A percentile compares a stretch with the other conserved stretches of the same genome.
phyloP scores from a whole-genome alignment of 441 rosid genomes.

The Flueggea neowawraea region DNA sequence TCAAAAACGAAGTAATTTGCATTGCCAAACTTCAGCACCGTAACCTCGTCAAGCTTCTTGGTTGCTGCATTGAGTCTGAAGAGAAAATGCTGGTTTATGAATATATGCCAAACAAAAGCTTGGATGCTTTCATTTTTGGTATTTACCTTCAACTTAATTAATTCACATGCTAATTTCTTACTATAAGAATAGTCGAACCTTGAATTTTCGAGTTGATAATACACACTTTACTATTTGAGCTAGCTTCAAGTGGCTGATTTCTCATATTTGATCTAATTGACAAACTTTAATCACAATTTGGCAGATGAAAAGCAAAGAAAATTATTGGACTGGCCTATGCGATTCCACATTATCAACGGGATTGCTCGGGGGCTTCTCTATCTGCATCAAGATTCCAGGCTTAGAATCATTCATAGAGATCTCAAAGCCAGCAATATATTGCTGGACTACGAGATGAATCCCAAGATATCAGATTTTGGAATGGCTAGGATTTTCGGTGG shows the following conservation, averaged over 20 bases:
- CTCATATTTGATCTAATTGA: not conserved
- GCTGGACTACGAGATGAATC: conserved; percentile 55
- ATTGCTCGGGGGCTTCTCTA: conserved; percentile 70
- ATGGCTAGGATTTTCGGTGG: conserved; percentile 77
- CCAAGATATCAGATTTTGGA: conserved; percentile 79
- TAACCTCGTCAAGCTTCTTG: conserved; percentile 50
- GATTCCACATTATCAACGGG: conserved; percentile 52
- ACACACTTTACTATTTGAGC: too few species aligned
- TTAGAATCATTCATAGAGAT: conserved; percentile 69
- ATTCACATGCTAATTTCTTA: not conserved
- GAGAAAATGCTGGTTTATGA: conserved; percentile 54
- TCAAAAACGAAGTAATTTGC: conserved; percentile 47
- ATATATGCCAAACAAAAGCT: conserved; percentile 45
- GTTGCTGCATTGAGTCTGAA: conserved; percentile 43
- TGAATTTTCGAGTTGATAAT: too few species aligned
- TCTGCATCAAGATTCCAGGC: conserved; percentile 75
- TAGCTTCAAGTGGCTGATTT: too few species aligned
- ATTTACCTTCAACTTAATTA: not conserved
- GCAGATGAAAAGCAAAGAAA: conserved; percentile 39
- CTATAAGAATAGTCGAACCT: too few species aligned
- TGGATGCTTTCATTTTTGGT: conserved; percentile 53
- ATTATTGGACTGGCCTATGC: conserved; percentile 46
- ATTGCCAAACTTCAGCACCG: conserved; percentile 55
- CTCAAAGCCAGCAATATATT: conserved; percentile 67
- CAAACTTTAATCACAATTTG: not conserved